Evolutionary conservation across 108 stramenopile genomes (phyloP).

Genomic region (Nitzschia sp.): DNA sequence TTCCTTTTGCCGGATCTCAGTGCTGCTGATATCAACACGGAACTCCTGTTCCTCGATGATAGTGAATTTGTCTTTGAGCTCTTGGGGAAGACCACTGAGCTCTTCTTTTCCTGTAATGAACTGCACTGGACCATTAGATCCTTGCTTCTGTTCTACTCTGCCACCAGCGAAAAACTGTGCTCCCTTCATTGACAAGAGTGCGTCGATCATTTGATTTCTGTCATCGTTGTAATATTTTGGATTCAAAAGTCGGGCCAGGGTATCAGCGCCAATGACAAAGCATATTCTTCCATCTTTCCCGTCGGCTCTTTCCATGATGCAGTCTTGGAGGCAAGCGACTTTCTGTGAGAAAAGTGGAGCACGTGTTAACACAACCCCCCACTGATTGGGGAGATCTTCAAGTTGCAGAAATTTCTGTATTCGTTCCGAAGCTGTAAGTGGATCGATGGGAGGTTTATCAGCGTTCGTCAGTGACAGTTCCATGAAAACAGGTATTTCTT

Average conservation of each 20-base stretch:
- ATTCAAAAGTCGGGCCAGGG: slow-evolving; percentile 79
- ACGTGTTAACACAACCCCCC: slow-evolving; percentile 80
- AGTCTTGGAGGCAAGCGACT: slow-evolving; percentile 42
- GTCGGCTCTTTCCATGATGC: slow-evolving; percentile 15
- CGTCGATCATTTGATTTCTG: slow-evolving; percentile 51
- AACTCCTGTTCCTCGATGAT: slow-evolving; percentile 71
- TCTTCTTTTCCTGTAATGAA: slow-evolving; percentile 77
- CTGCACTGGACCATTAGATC: background rate
- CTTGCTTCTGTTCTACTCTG: slow-evolving; percentile 53
- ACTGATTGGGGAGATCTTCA: slow-evolving; percentile 53
- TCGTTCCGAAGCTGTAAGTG: slow-evolving; percentile 48
- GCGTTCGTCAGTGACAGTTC: slow-evolving; percentile 84
- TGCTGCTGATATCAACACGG: slow-evolving; percentile 76
- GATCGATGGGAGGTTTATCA: slow-evolving; percentile 81
- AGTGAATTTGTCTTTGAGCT: slow-evolving; percentile 65
- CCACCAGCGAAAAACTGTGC: slow-evolving; percentile 82
- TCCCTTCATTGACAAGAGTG: slow-evolving; percentile 61
- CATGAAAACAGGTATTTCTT: slow-evolving; percentile 51
- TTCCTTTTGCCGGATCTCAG: slow-evolving; percentile 49
- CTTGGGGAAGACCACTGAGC: slow-evolving; percentile 47
- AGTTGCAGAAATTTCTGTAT: slow-evolving; percentile 53
- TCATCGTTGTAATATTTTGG: slow-evolving; percentile 86
- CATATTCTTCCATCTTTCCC: slow-evolving; percentile 20
- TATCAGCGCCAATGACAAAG: slow-evolving; percentile 90
- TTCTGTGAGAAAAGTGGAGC: slow-evolving; percentile 79